Evolutionary conservation across 257 asterid genomes (phyloP).

Genomic region (Galeopsis tetrahit): DNA sequence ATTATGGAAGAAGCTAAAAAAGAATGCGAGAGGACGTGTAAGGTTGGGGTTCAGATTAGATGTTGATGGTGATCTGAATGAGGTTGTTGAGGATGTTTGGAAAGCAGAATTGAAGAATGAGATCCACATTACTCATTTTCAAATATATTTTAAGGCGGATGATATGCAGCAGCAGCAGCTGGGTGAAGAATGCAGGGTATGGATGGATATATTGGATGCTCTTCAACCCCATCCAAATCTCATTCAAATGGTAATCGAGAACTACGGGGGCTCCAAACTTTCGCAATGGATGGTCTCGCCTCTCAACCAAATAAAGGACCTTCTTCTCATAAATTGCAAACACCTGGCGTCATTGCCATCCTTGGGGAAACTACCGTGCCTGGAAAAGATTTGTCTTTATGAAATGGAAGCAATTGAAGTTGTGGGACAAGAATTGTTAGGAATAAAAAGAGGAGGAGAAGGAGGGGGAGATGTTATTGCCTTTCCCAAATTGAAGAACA

Average conservation of each 20-base stretch:
- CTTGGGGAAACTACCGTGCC: not conserved
- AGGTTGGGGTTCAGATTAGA: not conserved
- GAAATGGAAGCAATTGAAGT: not conserved
- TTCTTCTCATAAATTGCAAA: fast-evolving
- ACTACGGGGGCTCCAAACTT: not conserved
- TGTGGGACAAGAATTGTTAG: not conserved
- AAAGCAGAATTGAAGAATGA: not conserved
- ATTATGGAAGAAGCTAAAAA: not conserved
- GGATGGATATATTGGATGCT: not conserved
- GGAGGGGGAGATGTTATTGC: not conserved
- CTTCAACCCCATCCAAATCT: not conserved
- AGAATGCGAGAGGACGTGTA: not conserved
- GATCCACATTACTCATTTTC: not conserved
- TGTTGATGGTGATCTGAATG: not conserved
- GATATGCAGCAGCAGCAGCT: too few relatives aligned
- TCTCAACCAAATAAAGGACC: not conserved
- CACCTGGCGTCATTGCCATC: not conserved
- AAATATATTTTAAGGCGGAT: not conserved
- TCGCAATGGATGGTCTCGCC: not conserved
- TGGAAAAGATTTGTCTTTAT: not conserved
- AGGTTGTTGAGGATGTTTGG: not conserved
- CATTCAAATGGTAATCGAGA: not conserved
- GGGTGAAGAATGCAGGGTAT: not conserved
- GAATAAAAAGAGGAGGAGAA: not conserved
- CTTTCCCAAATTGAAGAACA: not conserved